Percentiles rank a stretch among this genome's conserved stretches.
phyloP scores from a whole-genome alignment of 495 filamentous ascomycete species.

The Rhypophila decipiens region DNA sequence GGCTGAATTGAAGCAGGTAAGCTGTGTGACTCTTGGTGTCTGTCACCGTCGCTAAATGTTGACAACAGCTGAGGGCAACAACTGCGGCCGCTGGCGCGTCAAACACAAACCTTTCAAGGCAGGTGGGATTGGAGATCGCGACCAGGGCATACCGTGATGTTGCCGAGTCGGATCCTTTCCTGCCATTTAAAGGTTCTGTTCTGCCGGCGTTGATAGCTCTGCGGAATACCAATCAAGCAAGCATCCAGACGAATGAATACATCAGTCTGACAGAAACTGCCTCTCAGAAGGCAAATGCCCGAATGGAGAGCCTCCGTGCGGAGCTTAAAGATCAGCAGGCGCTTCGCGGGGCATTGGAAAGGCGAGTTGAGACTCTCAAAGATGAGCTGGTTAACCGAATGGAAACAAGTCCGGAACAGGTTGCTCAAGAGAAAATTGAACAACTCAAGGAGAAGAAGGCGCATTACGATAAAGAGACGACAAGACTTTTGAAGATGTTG shows the following conservation, averaged over 20 bases:
- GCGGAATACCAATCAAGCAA: slow-evolving; percentile 54
- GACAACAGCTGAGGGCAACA: slow-evolving; percentile 11
- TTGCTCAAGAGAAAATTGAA: slow-evolving; percentile 52
- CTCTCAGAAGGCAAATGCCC: slow-evolving; percentile 43
- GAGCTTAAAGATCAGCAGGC: slow-evolving; percentile 59
- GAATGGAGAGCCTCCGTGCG: slow-evolving; percentile 52
- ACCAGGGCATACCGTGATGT: slow-evolving; percentile 59
- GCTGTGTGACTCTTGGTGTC: neutral
- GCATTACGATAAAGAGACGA: slow-evolving; percentile 49
- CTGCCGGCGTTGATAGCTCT: slow-evolving; percentile 67
- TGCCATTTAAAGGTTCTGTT: slow-evolving; percentile 60
- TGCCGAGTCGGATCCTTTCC: slow-evolving; percentile 51
- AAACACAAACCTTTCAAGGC: slow-evolving; percentile 20
- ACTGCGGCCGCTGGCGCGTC: slow-evolving; percentile 10
- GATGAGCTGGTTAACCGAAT: slow-evolving; percentile 47
- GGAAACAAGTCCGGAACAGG: slow-evolving; percentile 50
- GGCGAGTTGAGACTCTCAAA: slow-evolving; percentile 45
- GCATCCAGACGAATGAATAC: slow-evolving; percentile 56
- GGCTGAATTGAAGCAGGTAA: slow-evolving; percentile 45
- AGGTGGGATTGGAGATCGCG: slow-evolving; percentile 46
- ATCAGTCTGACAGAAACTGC: no score
- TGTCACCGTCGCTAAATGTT: neutral
- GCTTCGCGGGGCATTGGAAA: slow-evolving; percentile 46
- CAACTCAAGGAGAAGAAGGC: slow-evolving; percentile 53
- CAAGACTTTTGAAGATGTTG: slow-evolving; percentile 53